A percentile compares a stretch with the other conserved stretches of the same genome.
Evolutionary conservation across 1,139 yeast genomes (phyloP).

Genomic region (Yamadazyma aaseri): DNA sequence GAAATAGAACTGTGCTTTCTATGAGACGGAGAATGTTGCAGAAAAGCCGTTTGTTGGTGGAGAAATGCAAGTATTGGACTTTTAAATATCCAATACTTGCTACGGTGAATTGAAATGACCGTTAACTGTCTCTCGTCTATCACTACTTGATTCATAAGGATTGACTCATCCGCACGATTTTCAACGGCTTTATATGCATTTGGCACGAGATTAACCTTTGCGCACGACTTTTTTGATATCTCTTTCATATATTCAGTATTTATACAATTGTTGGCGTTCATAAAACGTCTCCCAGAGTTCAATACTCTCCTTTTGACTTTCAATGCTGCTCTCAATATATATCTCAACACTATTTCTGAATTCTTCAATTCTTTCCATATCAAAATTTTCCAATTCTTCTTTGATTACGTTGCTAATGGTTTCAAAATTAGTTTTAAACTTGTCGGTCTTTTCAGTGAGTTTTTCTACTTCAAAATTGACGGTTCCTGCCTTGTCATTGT

Average conservation of each 20-base stretch:
- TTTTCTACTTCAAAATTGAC: conserved; percentile 58
- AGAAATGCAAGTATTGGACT: conserved; percentile 42
- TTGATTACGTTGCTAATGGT: conserved; percentile 64
- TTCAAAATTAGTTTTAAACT: conserved; percentile 58
- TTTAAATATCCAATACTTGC: conserved; percentile 50
- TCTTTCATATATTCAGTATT: conserved; percentile 11
- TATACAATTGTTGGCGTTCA: conserved; percentile 40
- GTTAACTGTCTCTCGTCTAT: conserved; percentile 44
- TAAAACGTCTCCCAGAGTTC: conserved; percentile 94
- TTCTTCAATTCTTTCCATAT: conserved; percentile 75
- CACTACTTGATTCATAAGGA: conserved; percentile 36
- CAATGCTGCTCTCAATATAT: conserved; percentile 86
- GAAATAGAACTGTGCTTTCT: conserved; percentile 15
- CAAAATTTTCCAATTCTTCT: conserved; percentile 67
- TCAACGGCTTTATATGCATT: neutral
- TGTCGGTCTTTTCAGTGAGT: conserved; percentile 57
- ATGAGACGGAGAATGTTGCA: neutral
- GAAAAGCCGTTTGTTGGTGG: neutral
- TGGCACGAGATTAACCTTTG: neutral
- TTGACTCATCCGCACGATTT: conserved; percentile 2
- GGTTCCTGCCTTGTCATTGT: conserved; percentile 59
- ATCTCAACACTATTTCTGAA: conserved; percentile 90
- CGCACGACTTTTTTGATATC: no score
- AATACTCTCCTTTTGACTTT: conserved; percentile 90
- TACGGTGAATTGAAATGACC: conserved; percentile 48